phyloP scores from a whole-genome alignment of 768 basidiomycete genomes.

The Tricholoma sp. region DNA sequence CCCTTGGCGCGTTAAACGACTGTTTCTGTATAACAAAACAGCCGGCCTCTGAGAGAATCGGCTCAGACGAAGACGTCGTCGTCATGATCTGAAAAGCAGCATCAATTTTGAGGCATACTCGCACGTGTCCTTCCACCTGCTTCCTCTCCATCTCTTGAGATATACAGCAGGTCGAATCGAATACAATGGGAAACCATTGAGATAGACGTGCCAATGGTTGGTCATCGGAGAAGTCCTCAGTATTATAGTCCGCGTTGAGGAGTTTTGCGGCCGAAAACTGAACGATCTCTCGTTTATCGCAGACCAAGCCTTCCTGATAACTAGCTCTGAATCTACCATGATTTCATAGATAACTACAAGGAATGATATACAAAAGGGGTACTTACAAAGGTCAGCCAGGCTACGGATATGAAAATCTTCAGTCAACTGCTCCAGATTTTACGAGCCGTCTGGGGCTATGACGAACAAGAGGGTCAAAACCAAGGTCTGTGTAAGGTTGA shows the following conservation, averaged over 20 bases:
- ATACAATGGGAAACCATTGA: constrained; percentile 23
- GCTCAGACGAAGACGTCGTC: constrained; percentile 20
- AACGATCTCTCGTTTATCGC: constrained; percentile 8
- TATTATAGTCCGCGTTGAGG: constrained; percentile 6
- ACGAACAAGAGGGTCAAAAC: constrained; percentile 16
- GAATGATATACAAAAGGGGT: not conserved
- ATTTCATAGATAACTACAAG: not conserved
- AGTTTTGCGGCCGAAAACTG: constrained; percentile 12
- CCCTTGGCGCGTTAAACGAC: not conserved
- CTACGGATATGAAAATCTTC: constrained; percentile 9
- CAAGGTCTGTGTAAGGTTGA: constrained; percentile 15
- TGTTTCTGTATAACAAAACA: not conserved
- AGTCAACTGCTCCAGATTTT: constrained; percentile 13
- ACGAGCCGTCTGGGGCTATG: constrained; percentile 4
- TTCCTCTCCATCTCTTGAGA: constrained; percentile 12
- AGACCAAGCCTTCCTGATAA: not conserved
- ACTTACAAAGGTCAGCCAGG: constrained; percentile 24
- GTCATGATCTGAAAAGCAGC: constrained; percentile 10
- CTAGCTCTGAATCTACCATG: constrained; percentile 1
- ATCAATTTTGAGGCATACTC: constrained; percentile 20
- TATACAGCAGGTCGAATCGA: constrained; percentile 14
- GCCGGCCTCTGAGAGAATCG: constrained; percentile 7
- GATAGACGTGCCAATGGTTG: constrained; percentile 17
- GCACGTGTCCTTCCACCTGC: constrained; percentile 28
- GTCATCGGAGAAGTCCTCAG: constrained; percentile 6